phyloP scores from a whole-genome alignment of 768 basidiomycete species.

The Mycena vulgaris region DNA sequence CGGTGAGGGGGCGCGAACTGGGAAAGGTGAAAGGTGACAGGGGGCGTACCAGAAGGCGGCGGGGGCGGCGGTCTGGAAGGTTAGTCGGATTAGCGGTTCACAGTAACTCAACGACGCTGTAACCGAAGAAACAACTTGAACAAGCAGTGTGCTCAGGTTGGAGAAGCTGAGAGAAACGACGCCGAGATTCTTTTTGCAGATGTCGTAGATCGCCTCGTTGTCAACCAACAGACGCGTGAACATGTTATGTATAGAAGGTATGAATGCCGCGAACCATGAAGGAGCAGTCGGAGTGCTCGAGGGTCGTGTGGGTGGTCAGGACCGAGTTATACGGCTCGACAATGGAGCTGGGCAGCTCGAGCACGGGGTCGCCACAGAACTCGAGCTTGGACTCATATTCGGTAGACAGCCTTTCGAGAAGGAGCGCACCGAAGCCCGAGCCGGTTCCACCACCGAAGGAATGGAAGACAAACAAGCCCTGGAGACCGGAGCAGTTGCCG shows the following conservation, averaged over 20 bases:
- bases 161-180: conserved; percentile 89
- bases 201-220: conserved; percentile 97
- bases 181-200: conserved; percentile 96
- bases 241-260: conserved; percentile 26
- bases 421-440: conserved; percentile 93
- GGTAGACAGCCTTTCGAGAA: no score
- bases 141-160: conserved; percentile 96
- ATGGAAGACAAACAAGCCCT: conserved; percentile 99
- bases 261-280: conserved; percentile 79
- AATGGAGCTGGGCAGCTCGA: conserved; percentile 92
- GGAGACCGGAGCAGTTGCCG: conserved; percentile 96
- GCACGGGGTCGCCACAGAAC: conserved; percentile 88
- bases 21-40: no score
- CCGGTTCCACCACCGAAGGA: conserved; percentile 99
- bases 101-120: no score
- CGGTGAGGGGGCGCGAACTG: no score
- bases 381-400: no score
- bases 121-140: conserved; percentile 98
- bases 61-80: no score
- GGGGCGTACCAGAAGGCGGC: not conserved
- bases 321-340: conserved; percentile 99
- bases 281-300: conserved; percentile 99
- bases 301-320: conserved; percentile 96
- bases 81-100: no score
- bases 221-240: conserved; percentile 65